Conservation (phyloP, 2,329 filamentous ascomycete species). For the Leptodontidium sp. region DNA sequence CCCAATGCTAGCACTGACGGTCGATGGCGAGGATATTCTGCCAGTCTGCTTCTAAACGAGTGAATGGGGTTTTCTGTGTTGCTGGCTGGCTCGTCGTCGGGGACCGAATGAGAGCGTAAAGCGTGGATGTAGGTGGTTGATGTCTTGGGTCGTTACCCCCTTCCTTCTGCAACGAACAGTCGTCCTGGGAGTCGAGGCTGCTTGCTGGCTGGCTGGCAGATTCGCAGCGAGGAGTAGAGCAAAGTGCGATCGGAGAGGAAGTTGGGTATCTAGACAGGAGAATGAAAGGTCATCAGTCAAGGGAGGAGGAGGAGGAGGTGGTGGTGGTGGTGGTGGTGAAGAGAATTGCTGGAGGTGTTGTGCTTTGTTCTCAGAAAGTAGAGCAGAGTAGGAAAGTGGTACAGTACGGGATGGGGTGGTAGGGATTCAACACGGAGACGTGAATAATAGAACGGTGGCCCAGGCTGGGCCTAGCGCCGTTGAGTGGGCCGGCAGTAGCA, state of each 20-base stretch:
- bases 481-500: conserved; percentile 20
- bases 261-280: conserved; percentile 16
- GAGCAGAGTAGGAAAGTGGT: background rate
- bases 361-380: conserved; percentile 25
- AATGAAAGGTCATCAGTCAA: background rate
- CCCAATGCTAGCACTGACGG: conserved; percentile 15
- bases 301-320: background rate
- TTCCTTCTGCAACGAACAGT: conserved; percentile 37
- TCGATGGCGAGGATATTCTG: conserved; percentile 2
- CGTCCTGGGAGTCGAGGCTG: conserved; percentile 23
- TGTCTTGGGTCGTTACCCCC: conserved; percentile 27
- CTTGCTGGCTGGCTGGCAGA: conserved; percentile 19
- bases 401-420: background rate
- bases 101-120: background rate
- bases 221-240: conserved; percentile 18
- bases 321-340: background rate
- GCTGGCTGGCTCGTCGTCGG: background rate
- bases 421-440: conserved; percentile 24
- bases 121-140: background rate
- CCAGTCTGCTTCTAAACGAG: conserved; percentile 4
- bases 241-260: conserved; percentile 13
- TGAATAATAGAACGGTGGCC: conserved; percentile 22
- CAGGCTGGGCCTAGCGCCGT: conserved; percentile 22
- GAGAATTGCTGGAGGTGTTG: background rate
- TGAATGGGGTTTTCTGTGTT: background rate